A percentile compares a stretch with the other conserved stretches of the same genome.
Evolutionary conservation across 495 filamentous ascomycete species (phyloP).

Genomic region (Aspergillus sclerotioniger): DNA sequence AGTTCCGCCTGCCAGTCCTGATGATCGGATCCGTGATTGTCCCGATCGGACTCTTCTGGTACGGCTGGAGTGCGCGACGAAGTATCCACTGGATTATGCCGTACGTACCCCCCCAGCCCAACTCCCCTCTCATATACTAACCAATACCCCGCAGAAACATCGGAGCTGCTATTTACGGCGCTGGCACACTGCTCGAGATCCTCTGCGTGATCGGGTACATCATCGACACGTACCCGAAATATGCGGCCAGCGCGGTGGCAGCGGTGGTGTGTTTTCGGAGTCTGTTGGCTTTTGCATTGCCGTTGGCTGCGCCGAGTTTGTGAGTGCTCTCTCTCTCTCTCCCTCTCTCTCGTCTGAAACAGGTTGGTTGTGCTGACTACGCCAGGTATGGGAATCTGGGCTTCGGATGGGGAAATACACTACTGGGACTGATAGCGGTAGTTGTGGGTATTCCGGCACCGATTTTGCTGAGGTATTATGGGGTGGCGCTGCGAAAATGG

Average conservation of each 20-base stretch:
- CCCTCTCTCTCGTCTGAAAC: background rate
- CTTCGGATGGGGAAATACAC: background rate
- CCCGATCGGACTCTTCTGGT: conserved; percentile 60
- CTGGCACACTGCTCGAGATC: background rate
- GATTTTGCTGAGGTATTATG: background rate
- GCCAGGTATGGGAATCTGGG: background rate
- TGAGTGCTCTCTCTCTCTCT: background rate
- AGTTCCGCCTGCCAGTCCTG: conserved; percentile 55
- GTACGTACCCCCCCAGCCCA: conserved; percentile 43
- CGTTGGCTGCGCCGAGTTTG: conserved; percentile 4
- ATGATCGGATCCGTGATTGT: conserved; percentile 50
- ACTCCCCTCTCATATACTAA: background rate
- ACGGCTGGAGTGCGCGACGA: conserved; percentile 58
- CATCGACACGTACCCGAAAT: conserved; percentile 5
- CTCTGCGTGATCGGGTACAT: conserved; percentile 4
- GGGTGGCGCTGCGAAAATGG: background rate
- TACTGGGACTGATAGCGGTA: background rate
- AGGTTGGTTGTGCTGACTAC: too few relatives aligned
- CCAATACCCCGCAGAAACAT: conserved; percentile 2
- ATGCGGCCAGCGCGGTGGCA: conserved; percentile 6
- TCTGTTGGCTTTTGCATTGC: background rate
- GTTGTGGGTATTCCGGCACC: background rate
- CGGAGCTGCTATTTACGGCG: conserved; percentile 5
- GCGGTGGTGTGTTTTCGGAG: background rate
- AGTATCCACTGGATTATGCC: conserved; percentile 51